Evolutionary conservation across 352 stramenopile species (phyloP).

Genomic region (Phytophthora citrophthora): DNA sequence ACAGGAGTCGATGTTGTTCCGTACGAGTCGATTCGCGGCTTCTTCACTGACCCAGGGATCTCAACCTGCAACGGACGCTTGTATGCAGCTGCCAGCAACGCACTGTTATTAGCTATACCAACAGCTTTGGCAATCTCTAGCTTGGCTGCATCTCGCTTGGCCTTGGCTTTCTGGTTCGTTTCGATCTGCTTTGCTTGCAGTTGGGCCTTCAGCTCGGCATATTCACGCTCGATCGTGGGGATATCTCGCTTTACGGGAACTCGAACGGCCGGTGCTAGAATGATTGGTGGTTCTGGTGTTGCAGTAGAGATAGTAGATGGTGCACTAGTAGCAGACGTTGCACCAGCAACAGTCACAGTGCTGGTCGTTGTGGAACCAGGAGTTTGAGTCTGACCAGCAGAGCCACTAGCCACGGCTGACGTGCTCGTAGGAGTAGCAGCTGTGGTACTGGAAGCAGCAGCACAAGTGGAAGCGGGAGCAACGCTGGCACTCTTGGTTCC

Average conservation of each 20-base stretch:
- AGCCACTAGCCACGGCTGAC: background rate
- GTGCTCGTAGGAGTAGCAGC: background rate
- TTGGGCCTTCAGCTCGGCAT: conserved; percentile 66
- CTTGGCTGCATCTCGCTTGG: conserved; percentile 34
- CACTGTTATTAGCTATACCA: conserved; percentile 1
- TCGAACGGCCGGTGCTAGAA: conserved; percentile 7
- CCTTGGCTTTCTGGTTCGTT: conserved; percentile 38
- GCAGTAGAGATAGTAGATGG: background rate
- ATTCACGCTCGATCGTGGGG: conserved; percentile 55
- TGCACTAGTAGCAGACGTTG: background rate
- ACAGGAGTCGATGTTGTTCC: background rate
- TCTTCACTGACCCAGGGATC: conserved; percentile 29
- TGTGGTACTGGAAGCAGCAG: background rate
- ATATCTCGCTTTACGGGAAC: conserved; percentile 27
- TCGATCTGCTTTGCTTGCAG: conserved; percentile 58
- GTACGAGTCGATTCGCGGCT: conserved; percentile 20
- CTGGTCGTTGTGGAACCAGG: background rate
- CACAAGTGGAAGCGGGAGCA: background rate
- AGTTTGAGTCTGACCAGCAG: background rate
- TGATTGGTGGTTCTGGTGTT: conserved; percentile 2
- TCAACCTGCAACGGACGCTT: conserved; percentile 41
- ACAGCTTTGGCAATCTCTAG: conserved; percentile 16
- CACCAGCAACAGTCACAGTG: background rate
- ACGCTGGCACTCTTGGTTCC: background rate
- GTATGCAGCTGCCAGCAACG: conserved; percentile 17